phyloP scores from a whole-genome alignment of 176 grass and related monocot genomes.

The Typha latifolia region DNA sequence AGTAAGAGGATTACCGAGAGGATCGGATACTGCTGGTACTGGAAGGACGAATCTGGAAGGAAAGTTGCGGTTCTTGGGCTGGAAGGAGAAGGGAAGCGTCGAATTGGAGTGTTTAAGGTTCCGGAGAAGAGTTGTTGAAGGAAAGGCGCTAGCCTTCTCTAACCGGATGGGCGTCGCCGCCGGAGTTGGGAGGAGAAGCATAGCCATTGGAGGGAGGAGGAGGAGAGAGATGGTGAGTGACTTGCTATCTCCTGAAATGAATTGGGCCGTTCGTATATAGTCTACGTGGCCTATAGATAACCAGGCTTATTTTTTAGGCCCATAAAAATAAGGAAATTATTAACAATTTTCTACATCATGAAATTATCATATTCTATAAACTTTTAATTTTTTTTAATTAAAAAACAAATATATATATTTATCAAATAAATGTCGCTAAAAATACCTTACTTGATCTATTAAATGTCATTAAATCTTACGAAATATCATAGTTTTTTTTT shows the following conservation, averaged over 20 bases:
- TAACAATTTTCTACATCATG: too few species aligned
- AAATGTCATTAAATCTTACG: too few species aligned
- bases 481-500: too few species aligned
- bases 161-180: background rate
- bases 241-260: background rate
- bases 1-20: slow-evolving; percentile 17
- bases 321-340: too few species aligned
- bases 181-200: background rate
- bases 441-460: too few species aligned
- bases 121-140: background rate
- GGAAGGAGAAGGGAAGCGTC: background rate
- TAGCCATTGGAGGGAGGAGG: background rate
- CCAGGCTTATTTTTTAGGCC: too few species aligned
- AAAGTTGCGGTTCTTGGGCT: background rate
- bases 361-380: too few species aligned
- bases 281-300: too few species aligned
- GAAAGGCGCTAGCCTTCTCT: background rate
- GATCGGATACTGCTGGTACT: slow-evolving; percentile 9
- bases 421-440: too few species aligned
- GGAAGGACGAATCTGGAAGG: slow-evolving; percentile 2
- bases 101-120: background rate
- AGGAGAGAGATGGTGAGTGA: background rate
- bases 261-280: background rate
- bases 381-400: too few species aligned
- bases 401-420: too few species aligned